These are phyloP conservation scores for Albophoma yamanashiensis DNA, from an alignment of 2,329 filamentous ascomycete genomes.

Conservation along the genomic window DNA sequence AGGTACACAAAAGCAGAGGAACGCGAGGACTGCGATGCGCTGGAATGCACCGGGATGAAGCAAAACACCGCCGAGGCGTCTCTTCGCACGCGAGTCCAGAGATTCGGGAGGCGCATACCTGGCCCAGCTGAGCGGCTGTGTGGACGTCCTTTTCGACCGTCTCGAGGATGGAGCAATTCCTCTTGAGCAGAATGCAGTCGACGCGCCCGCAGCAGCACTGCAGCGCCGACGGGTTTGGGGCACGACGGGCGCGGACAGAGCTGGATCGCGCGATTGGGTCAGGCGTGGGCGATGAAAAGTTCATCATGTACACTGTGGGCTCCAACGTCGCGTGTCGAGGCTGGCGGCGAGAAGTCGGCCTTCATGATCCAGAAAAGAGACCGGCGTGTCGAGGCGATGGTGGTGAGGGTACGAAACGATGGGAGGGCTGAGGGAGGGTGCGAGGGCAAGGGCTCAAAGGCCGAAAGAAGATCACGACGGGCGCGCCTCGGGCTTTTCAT, in stretches of 20 bases:
- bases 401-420: not conserved
- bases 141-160: constrained; percentile 80
- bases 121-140: constrained; percentile 76
- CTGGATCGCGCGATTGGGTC: constrained; percentile 12
- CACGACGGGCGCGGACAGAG: constrained; percentile 11
- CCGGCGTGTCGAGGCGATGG: not conserved
- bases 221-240: constrained; percentile 24
- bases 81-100: not conserved
- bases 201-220: constrained; percentile 77
- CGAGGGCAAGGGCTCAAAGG: not conserved
- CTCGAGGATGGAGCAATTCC: constrained; percentile 69
- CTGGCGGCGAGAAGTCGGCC: not conserved
- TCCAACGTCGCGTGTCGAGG: not conserved
- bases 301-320: not conserved
- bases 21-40: not conserved
- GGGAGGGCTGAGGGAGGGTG: not conserved
- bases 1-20: not conserved
- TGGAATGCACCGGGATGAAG: not conserved
- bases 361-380: constrained; percentile 5
- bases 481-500: not conserved
- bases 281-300: constrained; percentile 5
- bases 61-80: not conserved
- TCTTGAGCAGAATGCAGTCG: constrained; percentile 70
- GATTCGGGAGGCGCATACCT: constrained; percentile 52
- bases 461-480: not conserved